Conservation (phyloP, 805 yeast species). For the Candida incommunis region DNA sequence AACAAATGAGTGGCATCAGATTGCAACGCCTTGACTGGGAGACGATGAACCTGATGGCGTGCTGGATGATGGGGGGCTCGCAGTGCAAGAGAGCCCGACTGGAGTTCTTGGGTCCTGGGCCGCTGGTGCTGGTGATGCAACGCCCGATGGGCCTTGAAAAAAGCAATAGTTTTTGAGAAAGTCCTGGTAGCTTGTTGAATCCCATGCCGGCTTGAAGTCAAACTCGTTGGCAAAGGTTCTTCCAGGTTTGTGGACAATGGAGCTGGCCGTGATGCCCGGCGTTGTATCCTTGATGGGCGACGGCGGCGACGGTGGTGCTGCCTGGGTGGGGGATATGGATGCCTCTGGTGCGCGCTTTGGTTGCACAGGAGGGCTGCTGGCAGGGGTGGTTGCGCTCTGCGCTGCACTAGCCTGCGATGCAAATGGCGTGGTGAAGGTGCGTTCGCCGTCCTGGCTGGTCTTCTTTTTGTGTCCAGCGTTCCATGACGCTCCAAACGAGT, state of each 20-base stretch:
- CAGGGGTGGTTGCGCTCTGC: not conserved
- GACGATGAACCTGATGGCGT: not conserved
- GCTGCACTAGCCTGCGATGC: not conserved
- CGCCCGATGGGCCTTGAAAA: constrained; percentile 11
- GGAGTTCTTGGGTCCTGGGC: not conserved
- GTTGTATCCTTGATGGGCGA: constrained; percentile 1
- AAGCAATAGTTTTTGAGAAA: constrained; percentile 27
- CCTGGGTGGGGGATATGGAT: not conserved
- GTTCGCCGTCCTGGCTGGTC: not conserved
- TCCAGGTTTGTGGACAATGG: not conserved
- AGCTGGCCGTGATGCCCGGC: not conserved
- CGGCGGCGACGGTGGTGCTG: constrained; percentile 1
- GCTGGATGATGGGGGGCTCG: not conserved
- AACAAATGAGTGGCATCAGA: not conserved
- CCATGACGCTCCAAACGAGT: constrained; percentile 18
- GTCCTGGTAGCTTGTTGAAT: constrained; percentile 24
- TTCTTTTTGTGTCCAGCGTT: constrained; percentile 7
- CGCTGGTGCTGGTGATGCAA: constrained; percentile 2
- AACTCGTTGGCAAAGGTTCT: not conserved
- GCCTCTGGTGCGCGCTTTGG: not conserved
- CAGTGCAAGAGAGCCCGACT: not conserved
- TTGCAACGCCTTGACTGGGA: not conserved
- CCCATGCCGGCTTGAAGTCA: constrained; percentile 15
- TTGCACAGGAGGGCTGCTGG: too few species aligned
- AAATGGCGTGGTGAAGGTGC: not conserved